A percentile compares a stretch with the other conserved stretches of the same genome.
Conservation (phyloP, 2,329 filamentous ascomycete species). For the Verticillium zaregamsianum region DNA sequence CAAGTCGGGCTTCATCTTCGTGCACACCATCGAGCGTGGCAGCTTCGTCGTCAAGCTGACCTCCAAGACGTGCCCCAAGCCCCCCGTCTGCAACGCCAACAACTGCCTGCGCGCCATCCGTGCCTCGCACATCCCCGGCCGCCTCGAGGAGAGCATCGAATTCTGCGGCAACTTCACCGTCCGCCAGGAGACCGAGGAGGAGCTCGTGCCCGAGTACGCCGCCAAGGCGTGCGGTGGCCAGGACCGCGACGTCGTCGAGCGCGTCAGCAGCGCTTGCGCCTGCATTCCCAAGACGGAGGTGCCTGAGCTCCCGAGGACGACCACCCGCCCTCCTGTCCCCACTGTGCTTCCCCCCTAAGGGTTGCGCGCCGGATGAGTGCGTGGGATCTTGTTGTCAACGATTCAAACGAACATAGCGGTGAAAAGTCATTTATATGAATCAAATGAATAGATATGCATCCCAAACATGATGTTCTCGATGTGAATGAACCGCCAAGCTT, state of each 20-base stretch:
- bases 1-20: slow-evolving; percentile 16
- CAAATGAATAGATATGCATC: background rate
- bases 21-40: slow-evolving; percentile 18
- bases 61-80: slow-evolving; percentile 11
- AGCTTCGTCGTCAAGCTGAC: slow-evolving; percentile 17
- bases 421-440: background rate
- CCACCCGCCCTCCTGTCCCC: slow-evolving; percentile 15
- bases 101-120: slow-evolving; percentile 17
- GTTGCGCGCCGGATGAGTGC: background rate
- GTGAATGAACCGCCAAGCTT: no score
- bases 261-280: slow-evolving; percentile 16
- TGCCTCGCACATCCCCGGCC: slow-evolving; percentile 10
- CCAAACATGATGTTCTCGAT: no score
- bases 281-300: slow-evolving; percentile 16
- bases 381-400: background rate
- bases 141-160: slow-evolving; percentile 13
- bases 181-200: slow-evolving; percentile 7
- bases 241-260: slow-evolving; percentile 7
- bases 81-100: slow-evolving; percentile 14
- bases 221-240: slow-evolving; percentile 10
- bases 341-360: slow-evolving; percentile 15
- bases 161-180: slow-evolving; percentile 15
- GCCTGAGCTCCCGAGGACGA: slow-evolving; percentile 18
- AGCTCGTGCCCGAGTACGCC: slow-evolving; percentile 12
- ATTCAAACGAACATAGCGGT: background rate